These are phyloP conservation scores for Fusarium burgessii DNA, from an alignment of 2,329 filamentous ascomycete species.

Conservation along the genomic window DNA sequence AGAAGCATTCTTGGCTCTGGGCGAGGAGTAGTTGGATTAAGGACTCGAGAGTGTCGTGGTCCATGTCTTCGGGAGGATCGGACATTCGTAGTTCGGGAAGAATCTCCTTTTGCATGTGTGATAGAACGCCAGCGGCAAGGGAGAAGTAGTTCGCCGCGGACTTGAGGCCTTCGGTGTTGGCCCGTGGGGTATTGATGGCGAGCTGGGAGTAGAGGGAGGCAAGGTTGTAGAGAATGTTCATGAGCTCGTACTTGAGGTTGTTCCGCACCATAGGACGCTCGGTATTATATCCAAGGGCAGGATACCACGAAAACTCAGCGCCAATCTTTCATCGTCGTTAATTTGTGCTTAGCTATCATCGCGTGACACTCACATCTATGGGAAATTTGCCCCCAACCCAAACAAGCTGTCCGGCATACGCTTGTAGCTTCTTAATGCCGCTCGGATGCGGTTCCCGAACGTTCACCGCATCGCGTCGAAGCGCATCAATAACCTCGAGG, in stretches of 20 bases:
- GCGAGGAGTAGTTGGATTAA: constrained; percentile 87
- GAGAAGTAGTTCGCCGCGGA: constrained; percentile 91
- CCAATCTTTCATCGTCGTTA: constrained; percentile 72
- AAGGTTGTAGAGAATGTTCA: constrained; percentile 94
- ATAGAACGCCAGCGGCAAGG: constrained; percentile 84
- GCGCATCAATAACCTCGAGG: constrained; percentile 82
- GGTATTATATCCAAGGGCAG: constrained; percentile 89
- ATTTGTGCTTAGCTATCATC: constrained; percentile 2
- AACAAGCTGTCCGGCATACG: constrained; percentile 90
- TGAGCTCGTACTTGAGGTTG: constrained; percentile 83
- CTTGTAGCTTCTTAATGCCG: constrained; percentile 87
- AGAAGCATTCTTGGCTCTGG: constrained; percentile 97
- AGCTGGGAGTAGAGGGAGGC: constrained; percentile 94
- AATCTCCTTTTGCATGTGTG: constrained; percentile 79
- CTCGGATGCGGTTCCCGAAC: constrained; percentile 88
- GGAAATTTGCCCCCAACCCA: constrained; percentile 97
- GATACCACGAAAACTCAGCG: constrained; percentile 96
- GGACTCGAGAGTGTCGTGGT: constrained; percentile 85
- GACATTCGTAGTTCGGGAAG: constrained; percentile 85
- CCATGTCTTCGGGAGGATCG: constrained; percentile 94
- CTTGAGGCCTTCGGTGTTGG: constrained; percentile 85
- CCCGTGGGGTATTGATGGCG: constrained; percentile 82
- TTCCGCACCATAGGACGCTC: constrained; percentile 76
- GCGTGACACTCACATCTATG: constrained; percentile 75
- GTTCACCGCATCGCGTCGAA: constrained; percentile 88